Evolutionary conservation across 805 yeast species (phyloP), one percentile per base, ranked within the genome.

Genomic region (Nakazawaea populi): DNA sequence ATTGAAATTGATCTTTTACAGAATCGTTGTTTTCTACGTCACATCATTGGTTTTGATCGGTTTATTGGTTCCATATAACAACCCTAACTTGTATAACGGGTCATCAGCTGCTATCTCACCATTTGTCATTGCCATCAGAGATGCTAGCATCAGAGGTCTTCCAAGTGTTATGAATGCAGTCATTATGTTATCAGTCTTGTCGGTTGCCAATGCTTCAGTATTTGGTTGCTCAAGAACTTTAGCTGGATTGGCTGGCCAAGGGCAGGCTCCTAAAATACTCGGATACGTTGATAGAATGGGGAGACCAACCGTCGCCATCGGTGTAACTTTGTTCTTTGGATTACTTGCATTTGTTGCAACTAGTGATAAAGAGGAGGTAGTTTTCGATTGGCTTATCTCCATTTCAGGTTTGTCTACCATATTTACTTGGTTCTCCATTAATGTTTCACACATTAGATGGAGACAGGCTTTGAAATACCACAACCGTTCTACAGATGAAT

Each of bases 141-240:
- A 75, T 46, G 86, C 85, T 30, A 87, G 88, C 53, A 82, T 83
- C 55, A 68, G 64, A 34, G 89, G 83, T 42, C 66, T 83, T 46
- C 88, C 88, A 30, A 73, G 79, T 40, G 77, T 85, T 34, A 73
- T 85, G 68, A 85, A 85, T 60, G 87, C 80, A 6, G 85, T 85
- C 46, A 83, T 85, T 54, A 68, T 85, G 58, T 69, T 84, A 49
- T 77, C 90, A 5, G 83, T 83, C 28, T 62, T 84, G 46, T 83
- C 89, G 10, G 90, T 85, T 44, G 89, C 87, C 52, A 85, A 85
- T 60, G 78, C 89, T 6, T 75, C 85, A n/a, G 83, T 85, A 7
- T 85, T 77, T 57, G 87, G 83, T 5, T 74, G 83, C 54, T 83
- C 89, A 5, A 80, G 91, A 70, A 77, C 86, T 27, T 64, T 85